These are phyloP conservation scores for Pouteria campechiana DNA, from an alignment of 179 eudicot species.

Conservation along the genomic window DNA sequence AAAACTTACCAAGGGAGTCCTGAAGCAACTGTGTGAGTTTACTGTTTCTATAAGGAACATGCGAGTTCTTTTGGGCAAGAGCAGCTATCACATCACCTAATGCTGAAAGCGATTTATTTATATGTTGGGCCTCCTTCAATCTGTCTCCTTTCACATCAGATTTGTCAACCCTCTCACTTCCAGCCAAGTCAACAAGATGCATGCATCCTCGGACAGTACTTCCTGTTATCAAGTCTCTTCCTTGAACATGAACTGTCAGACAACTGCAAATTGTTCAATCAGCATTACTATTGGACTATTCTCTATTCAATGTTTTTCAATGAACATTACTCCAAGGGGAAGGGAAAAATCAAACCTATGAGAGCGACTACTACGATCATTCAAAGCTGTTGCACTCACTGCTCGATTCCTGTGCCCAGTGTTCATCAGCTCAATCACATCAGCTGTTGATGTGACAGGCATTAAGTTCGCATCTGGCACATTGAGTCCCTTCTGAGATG, in stretches of 20 bases:
- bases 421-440: constrained; percentile 86
- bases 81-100: constrained; percentile 94
- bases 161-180: constrained; percentile 95
- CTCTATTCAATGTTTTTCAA: background rate
- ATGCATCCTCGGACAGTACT: constrained; percentile 79
- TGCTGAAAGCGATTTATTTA: constrained; percentile 90
- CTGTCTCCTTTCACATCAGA: constrained; percentile 96
- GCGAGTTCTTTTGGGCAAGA: constrained; percentile 86
- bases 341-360: constrained; percentile 45
- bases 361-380: constrained; percentile 98
- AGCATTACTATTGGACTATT: background rate
- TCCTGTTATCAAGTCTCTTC: constrained; percentile 83
- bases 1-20: constrained; percentile 76
- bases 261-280: constrained; percentile 42
- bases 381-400: constrained; percentile 90
- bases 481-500: constrained; percentile 79
- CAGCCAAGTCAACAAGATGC: constrained; percentile 98
- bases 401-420: constrained; percentile 80
- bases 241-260: constrained; percentile 96
- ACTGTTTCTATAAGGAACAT: constrained; percentile 94
- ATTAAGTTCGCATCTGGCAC: constrained; percentile 95
- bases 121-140: constrained; percentile 95
- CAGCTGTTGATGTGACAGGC: constrained; percentile 66
- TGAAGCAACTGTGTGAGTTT: constrained; percentile 93
- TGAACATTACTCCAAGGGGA: background rate